phyloP scores from a whole-genome alignment of 352 stramenopile species.

The Thalassiosira delicatula region DNA sequence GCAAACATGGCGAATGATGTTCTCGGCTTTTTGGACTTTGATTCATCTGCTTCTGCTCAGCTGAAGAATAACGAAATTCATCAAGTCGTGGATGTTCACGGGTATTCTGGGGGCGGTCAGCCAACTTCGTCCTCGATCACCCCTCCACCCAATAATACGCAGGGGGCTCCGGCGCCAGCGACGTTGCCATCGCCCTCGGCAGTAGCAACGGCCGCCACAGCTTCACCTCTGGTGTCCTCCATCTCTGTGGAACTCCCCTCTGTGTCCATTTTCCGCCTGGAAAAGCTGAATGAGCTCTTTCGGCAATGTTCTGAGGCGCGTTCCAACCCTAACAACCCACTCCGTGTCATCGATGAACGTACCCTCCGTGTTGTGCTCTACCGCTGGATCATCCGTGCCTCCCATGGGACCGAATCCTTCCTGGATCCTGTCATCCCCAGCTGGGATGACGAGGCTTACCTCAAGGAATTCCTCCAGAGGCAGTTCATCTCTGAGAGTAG shows the following conservation, averaged over 20 bases:
- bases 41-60: conserved; percentile 36
- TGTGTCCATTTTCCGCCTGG: conserved; percentile 74
- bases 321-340: conserved; percentile 53
- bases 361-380: conserved; percentile 76
- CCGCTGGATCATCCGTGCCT: conserved; percentile 80
- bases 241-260: conserved; percentile 68
- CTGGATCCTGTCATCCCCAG: conserved; percentile 83
- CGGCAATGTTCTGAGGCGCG: conserved; percentile 60
- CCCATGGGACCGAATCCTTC: conserved; percentile 70
- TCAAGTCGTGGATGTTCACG: no score
- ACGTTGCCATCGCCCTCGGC: neutral
- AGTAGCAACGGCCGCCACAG: conserved; percentile 8
- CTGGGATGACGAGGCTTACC: conserved; percentile 76
- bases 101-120: neutral
- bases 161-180: neutral
- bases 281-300: conserved; percentile 80
- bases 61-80: neutral
- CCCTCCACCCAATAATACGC: conserved; percentile 9
- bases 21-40: conserved; percentile 62
- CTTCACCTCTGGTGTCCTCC: conserved; percentile 16
- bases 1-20: conserved; percentile 60
- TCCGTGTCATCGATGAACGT: conserved; percentile 64
- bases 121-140: conserved; percentile 9
- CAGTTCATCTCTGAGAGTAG: conserved; percentile 83
- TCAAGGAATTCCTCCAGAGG: conserved; percentile 78